Percentiles rank a stretch among this genome's conserved stretches.
These are phyloP conservation scores for Medicago truncatula DNA, from an alignment of 306 rosid species.

Conservation along the genomic window DNA sequence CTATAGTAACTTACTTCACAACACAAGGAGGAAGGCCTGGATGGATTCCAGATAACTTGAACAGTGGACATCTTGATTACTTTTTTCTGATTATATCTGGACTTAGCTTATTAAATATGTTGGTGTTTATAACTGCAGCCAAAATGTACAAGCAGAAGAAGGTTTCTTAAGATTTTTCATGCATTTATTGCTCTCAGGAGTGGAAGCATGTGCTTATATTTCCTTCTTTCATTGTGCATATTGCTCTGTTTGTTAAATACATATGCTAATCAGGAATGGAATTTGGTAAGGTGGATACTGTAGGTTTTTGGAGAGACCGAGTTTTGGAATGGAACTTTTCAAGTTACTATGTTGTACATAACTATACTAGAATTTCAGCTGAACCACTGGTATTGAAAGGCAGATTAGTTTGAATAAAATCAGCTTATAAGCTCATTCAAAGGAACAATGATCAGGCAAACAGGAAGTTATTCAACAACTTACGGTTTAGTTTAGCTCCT, in stretches of 20 bases:
- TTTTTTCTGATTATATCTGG: constrained; percentile 87
- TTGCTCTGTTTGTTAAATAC: constrained; percentile 14
- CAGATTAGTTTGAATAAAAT: background rate
- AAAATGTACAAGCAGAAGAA: constrained; percentile 65
- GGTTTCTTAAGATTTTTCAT: constrained; percentile 47
- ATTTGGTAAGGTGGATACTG: background rate
- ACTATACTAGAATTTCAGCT: background rate
- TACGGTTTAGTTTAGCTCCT: background rate
- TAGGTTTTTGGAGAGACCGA: background rate
- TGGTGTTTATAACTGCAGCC: constrained; percentile 57
- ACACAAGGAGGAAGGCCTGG: constrained; percentile 67
- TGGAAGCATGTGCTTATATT: constrained; percentile 24
- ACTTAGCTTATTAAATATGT: constrained; percentile 70
- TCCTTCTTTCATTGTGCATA: constrained; percentile 4
- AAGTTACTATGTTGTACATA: background rate
- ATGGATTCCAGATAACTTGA: constrained; percentile 90
- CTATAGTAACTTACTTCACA: constrained; percentile 73
- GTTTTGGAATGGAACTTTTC: background rate
- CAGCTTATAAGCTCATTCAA: constrained; percentile 12
- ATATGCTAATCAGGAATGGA: background rate
- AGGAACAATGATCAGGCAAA: background rate
- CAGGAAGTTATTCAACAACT: background rate
- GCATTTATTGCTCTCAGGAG: background rate
- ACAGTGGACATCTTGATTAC: constrained; percentile 79
- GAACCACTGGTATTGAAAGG: background rate